Base-by-base conservation (phyloP, 2,329 filamentous ascomycete species). In the Zymoseptoria passerinii region DNA sequence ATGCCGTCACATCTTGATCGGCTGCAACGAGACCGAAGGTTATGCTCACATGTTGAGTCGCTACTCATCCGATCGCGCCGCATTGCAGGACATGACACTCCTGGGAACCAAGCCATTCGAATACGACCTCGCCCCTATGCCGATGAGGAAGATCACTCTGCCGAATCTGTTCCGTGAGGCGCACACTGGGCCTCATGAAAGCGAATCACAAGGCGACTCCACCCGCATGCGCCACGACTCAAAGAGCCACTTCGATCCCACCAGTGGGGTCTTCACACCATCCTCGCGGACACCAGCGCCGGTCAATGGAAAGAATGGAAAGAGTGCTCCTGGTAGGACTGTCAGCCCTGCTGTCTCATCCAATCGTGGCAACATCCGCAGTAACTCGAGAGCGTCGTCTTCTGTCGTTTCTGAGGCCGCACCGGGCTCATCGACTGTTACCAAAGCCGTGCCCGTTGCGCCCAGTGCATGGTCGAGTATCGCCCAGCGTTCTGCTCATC, bases 1-100 rank as follows among this genome's bases (percentile, higher is more conserved):
- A 64, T 86, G 83, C 66, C 81, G 81, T 55, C 81, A 83, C 57
- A 78, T 86, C 55, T 73, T 85, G 53, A 74, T 86, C 40, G 83
- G 82, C 8, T 83, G 82, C 68, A 81, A 80, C 13, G 79, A 81
- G 59, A 80, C 82, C 70, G 78, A 78, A 57, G 76, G 79, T 20
- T 85, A 83, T 68, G 77, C 78, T 23, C 74, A 75, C 9, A 71
- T 80, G 40, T 72, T 86, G 9, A 77, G 82, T 66, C 75, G 80
- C 35, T 76, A 77, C 54, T 68, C 75, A 52, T 71, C 73, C 58
- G 77, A 81, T 49, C 48, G 73, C 18, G 71, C 76, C 50, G 73
- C 78, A 20, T 68, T 75, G 8, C 72, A 74, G 20, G 77, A 79
- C 52, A 75, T 85, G 48, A 80, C 81, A 7, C 71, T 86, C 19